Conservation (phyloP, 2,329 filamentous ascomycete species). For the Penicillium palitans region DNA sequence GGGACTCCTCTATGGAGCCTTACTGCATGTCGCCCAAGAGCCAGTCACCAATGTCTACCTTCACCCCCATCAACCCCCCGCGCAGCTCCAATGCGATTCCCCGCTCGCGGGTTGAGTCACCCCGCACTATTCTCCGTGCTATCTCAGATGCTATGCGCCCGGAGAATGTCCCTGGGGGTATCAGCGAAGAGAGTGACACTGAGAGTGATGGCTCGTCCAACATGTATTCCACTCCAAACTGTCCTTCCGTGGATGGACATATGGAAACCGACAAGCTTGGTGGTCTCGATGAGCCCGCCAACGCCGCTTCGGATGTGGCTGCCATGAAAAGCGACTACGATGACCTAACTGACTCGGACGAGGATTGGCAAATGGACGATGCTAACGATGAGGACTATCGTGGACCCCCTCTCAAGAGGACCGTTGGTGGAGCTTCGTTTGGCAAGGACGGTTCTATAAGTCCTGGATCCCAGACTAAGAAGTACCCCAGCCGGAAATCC, state of each 20-base stretch:
- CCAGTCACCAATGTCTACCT: conserved; percentile 37
- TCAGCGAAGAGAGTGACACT: conserved; percentile 19
- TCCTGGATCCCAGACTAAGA: conserved; percentile 1
- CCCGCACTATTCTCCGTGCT: conserved; percentile 27
- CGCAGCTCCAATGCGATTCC: conserved; percentile 23
- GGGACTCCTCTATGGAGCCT: conserved; percentile 42
- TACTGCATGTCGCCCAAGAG: conserved; percentile 44
- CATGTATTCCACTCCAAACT: conserved; percentile 17
- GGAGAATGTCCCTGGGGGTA: background rate
- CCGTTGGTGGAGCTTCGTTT: background rate
- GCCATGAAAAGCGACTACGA: conserved; percentile 5
- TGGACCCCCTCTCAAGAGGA: background rate
- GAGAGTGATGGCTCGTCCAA: conserved; percentile 18
- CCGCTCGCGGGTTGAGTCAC: conserved; percentile 20
- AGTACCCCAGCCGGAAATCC: conserved; percentile 8
- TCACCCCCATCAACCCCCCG: conserved; percentile 47
- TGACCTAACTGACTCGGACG: conserved; percentile 14
- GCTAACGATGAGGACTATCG: conserved; percentile 24
- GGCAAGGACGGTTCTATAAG: background rate
- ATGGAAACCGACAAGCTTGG: background rate
- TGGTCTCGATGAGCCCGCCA: background rate
- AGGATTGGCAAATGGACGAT: conserved; percentile 15
- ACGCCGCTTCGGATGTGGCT: background rate
- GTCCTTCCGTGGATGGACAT: conserved; percentile 9
- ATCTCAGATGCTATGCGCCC: conserved; percentile 13